Base-by-base conservation (phyloP, 805 yeast genomes). In the Zygosaccharomyces gambellarensis region DNA sequence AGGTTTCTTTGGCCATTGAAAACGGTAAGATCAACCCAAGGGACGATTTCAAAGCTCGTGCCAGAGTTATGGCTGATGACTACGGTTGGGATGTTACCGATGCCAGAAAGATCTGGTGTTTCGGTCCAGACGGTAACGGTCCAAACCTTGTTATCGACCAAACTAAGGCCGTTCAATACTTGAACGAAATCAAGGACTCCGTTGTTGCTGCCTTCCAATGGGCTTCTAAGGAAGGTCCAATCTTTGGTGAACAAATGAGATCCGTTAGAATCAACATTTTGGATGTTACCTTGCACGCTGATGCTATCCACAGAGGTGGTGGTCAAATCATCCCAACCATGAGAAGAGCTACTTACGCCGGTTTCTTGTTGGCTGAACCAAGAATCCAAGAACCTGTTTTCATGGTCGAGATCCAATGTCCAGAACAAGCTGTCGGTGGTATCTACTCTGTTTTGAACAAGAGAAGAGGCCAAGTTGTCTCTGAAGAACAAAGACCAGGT, bases 301-400 rank as follows among this genome's bases (percentile, higher is more conserved):
- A 92, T 87, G 97, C 99, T 78, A 92, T 92, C 79, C 99, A 92
- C 87, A 90, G 99, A 87, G 98, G 98, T 84, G 97, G 95, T 81
- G 99, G 98, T 80, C 99, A 92, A 83, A 84, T 92, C 76, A 90
- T 94, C 79, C 97, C 98, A 79, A 92, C 99, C 77, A 92, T 94
- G 98, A 90, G 98, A 85, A 90, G 98, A 83, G 98, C 84, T 67
- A 89, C 98, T 63, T 94, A 87, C 81, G 99, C 98, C 72, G 89
- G 97, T 68, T 81, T 90, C 85, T 84, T 92, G 73, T 83, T 92
- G 75, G 98, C 98, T 76, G 90, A 89, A 78, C 99, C 99, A 78
- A 92, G 89, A 72, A 88, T 92, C 72, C 97, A 92, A 82, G 98
- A 94, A 81, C 98, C 99, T 76, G 89, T 94, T 71, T 92, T 92